Conservation (phyloP, 2,329 filamentous ascomycete species). For the Aspergillus candidus region DNA sequence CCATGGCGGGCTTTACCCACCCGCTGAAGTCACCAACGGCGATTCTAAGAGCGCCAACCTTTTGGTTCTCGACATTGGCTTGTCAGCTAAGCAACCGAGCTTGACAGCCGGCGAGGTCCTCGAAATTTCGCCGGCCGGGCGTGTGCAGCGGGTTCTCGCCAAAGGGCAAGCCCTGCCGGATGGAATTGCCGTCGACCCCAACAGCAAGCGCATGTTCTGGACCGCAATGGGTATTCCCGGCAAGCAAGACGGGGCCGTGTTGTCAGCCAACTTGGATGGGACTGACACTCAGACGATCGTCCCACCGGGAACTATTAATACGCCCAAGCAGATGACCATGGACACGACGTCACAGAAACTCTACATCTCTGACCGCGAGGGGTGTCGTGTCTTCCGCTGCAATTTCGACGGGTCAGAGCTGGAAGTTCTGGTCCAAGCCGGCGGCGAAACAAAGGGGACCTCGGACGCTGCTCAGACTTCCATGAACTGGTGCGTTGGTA, state of each 20-base stretch:
- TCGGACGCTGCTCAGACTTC: slow-evolving; percentile 30
- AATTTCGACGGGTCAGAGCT: slow-evolving; percentile 31
- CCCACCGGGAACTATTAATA: slow-evolving; percentile 42
- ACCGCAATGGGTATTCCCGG: slow-evolving; percentile 45
- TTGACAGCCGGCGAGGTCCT: slow-evolving; percentile 16
- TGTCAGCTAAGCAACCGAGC: slow-evolving; percentile 12
- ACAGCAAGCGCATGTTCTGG: slow-evolving; percentile 42
- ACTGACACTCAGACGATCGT: slow-evolving; percentile 41
- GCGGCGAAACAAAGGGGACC: slow-evolving; percentile 12
- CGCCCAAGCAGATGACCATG: slow-evolving; percentile 40
- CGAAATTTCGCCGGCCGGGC: slow-evolving; percentile 12
- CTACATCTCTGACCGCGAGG: slow-evolving; percentile 43
- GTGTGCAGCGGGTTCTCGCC: slow-evolving; percentile 11
- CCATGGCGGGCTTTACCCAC: slow-evolving; percentile 36
- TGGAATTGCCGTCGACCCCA: slow-evolving; percentile 38
- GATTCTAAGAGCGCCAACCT: slow-evolving; percentile 3
- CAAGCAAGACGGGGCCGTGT: slow-evolving; percentile 40
- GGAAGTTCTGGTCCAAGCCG: slow-evolving; percentile 37
- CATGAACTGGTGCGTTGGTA: slow-evolving; percentile 51
- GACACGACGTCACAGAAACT: slow-evolving; percentile 24
- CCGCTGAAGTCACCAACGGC: background rate
- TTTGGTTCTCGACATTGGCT: slow-evolving; percentile 20
- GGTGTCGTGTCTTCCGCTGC: slow-evolving; percentile 31
- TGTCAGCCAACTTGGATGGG: slow-evolving; percentile 47
- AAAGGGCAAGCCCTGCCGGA: slow-evolving; percentile 34